Percentiles rank a stretch among this genome's conserved stretches.
phyloP scores from a whole-genome alignment of 2,329 filamentous ascomycete species.

The Trichoderma endophyticum region DNA sequence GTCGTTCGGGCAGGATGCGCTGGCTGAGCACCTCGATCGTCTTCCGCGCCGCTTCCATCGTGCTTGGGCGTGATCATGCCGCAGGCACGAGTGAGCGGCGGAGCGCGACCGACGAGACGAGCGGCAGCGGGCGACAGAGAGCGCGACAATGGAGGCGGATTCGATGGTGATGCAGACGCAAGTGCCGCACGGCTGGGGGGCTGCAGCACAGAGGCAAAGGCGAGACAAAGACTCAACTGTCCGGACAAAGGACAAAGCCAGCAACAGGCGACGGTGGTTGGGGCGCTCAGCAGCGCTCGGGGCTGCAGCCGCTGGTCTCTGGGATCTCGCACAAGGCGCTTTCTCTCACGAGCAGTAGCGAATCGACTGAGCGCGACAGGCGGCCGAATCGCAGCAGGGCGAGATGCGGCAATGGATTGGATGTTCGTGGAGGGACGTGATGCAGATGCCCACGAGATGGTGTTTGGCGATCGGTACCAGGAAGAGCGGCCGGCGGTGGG shows the following conservation, averaged over 20 bases:
- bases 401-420: conserved; percentile 15
- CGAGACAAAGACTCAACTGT: not conserved
- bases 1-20: conserved; percentile 49
- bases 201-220: not conserved
- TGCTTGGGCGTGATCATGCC: conserved; percentile 41
- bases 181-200: not conserved
- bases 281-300: conserved; percentile 1
- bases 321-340: not conserved
- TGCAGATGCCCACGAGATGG: conserved; percentile 19
- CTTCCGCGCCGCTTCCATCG: conserved; percentile 59
- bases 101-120: conserved; percentile 25
- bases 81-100: conserved; percentile 28
- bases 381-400: conserved; percentile 3
- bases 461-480: conserved; percentile 17
- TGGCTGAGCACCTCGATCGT: conserved; percentile 52
- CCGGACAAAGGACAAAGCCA: not conserved
- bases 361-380: conserved; percentile 16
- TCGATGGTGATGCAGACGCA: not conserved
- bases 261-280: not conserved
- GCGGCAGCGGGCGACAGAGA: conserved; percentile 2
- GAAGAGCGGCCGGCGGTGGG: not conserved
- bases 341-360: conserved; percentile 4
- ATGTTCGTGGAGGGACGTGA: conserved; percentile 17
- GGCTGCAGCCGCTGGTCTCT: not conserved
- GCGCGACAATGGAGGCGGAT: conserved; percentile 24